These are phyloP conservation scores for Aspergillus egyptiacus DNA, from an alignment of 495 filamentous ascomycete species.

Conservation along the genomic window DNA sequence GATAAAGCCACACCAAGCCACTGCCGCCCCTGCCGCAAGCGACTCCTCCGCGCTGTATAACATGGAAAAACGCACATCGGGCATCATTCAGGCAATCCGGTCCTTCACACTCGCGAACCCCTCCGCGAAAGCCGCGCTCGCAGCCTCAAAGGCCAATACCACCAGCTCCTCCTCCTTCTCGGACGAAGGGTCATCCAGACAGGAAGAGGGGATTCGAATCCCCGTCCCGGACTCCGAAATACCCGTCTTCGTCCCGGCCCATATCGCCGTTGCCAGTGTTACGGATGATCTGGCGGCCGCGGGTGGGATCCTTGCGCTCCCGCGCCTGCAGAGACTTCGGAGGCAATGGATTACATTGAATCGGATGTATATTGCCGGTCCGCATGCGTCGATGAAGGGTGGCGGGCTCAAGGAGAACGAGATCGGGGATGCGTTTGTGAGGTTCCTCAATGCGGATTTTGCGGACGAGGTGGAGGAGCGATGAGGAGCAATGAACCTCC, in stretches of 20 bases:
- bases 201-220: conserved; percentile 42
- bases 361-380: conserved; percentile 36
- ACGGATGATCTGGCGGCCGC: conserved; percentile 42
- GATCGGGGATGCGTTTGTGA: conserved; percentile 43
- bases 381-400: conserved; percentile 24
- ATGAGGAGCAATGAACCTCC: neutral
- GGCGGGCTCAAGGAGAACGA: conserved; percentile 29
- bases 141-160: conserved; percentile 22
- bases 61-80: conserved; percentile 79
- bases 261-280: conserved; percentile 32
- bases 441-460: conserved; percentile 43
- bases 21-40: conserved; percentile 59
- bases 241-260: conserved; percentile 46
- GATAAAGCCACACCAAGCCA: conserved; percentile 74
- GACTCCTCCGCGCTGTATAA: conserved; percentile 77
- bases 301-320: conserved; percentile 55
- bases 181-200: conserved; percentile 23
- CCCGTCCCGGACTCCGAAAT: conserved; percentile 34
- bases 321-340: conserved; percentile 74
- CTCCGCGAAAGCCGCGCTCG: conserved; percentile 40
- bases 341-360: conserved; percentile 85
- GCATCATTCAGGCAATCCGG: conserved; percentile 68
- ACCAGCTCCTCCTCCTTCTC: neutral
- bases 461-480: conserved; percentile 22
- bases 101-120: conserved; percentile 46